Evolutionary conservation across 163 green algal species (phyloP).

Genomic region (Prototheca cutis): DNA sequence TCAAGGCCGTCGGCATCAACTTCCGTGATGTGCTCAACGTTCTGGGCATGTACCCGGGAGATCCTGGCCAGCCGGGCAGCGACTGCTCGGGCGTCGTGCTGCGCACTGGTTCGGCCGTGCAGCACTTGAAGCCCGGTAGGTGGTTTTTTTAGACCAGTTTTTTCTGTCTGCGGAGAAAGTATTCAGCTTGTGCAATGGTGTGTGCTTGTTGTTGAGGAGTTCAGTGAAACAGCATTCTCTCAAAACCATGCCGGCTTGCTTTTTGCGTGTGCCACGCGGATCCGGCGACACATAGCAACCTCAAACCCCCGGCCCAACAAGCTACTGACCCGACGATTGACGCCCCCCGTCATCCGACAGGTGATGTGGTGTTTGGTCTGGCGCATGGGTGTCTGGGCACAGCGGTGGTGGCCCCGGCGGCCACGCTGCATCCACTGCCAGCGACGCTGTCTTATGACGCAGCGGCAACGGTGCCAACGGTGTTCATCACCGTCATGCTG

Average conservation of each 20-base stretch:
- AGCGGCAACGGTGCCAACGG: slow-evolving; percentile 33
- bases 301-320: too few species aligned
- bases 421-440: slow-evolving; percentile 46
- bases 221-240: too few species aligned
- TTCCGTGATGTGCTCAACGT: slow-evolving; percentile 58
- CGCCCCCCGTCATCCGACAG: too few species aligned
- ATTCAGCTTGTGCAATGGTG: too few species aligned
- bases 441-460: slow-evolving; percentile 20
- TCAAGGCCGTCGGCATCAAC: slow-evolving; percentile 49
- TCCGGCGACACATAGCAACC: too few species aligned
- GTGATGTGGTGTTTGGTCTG: slow-evolving; percentile 55
- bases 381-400: slow-evolving; percentile 55
- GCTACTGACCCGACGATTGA: too few species aligned
- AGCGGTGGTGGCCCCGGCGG: slow-evolving; percentile 29
- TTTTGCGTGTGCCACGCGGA: too few species aligned
- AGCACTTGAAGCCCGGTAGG: slow-evolving; percentile 11
- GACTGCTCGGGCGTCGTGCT: slow-evolving; percentile 56
- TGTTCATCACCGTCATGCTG: slow-evolving; percentile 45
- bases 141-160: slow-evolving; percentile 1
- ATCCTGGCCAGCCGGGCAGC: slow-evolving; percentile 53
- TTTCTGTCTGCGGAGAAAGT: too few species aligned
- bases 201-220: too few species aligned
- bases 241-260: too few species aligned
- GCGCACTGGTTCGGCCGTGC: slow-evolving; percentile 1
- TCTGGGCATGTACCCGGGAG: slow-evolving; percentile 50